Percentiles rank a stretch among this genome's conserved stretches.
phyloP scores from a whole-genome alignment of 73 alveolate genomes.

The Paramecium pentaurelia region DNA sequence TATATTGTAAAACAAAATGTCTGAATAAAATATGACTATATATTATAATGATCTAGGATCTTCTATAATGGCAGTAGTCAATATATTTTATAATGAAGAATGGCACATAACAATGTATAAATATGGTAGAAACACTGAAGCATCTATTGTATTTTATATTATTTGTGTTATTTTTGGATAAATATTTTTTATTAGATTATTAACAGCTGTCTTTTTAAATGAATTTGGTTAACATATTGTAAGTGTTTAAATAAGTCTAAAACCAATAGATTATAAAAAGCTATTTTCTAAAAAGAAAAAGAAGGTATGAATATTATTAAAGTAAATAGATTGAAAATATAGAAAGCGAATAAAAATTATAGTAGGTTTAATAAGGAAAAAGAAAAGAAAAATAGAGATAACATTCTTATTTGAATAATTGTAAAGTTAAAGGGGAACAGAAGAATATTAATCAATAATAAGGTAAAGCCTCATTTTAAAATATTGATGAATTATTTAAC shows the following conservation, averaged over 20 bases:
- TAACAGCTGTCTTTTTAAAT: conserved; percentile 45
- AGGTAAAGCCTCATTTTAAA: background rate
- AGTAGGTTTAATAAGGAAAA: background rate
- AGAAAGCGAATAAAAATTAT: background rate
- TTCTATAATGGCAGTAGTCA: conserved; percentile 27
- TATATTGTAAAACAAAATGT: background rate
- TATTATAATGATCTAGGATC: conserved; percentile 20
- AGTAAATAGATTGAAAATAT: background rate
- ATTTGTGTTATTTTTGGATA: conserved; percentile 41
- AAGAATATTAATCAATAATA: no score
- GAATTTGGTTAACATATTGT: background rate
- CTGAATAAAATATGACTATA: background rate
- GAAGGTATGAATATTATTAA: background rate
- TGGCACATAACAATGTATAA: conserved; percentile 60
- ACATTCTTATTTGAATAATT: no score
- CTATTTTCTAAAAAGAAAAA: background rate
- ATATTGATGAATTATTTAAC: background rate
- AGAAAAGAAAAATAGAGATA: background rate
- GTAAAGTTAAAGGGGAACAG: background rate
- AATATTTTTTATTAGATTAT: conserved; percentile 34
- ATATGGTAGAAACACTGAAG: background rate
- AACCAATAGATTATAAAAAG: background rate
- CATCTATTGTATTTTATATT: background rate
- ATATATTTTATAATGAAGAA: conserved; percentile 57
- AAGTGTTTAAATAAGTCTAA: background rate